Evolutionary conservation across 2,329 filamentous ascomycete species (phyloP), one percentile per base, ranked within the genome.

Genomic region (Stagonosporopsis tanaceti): DNA sequence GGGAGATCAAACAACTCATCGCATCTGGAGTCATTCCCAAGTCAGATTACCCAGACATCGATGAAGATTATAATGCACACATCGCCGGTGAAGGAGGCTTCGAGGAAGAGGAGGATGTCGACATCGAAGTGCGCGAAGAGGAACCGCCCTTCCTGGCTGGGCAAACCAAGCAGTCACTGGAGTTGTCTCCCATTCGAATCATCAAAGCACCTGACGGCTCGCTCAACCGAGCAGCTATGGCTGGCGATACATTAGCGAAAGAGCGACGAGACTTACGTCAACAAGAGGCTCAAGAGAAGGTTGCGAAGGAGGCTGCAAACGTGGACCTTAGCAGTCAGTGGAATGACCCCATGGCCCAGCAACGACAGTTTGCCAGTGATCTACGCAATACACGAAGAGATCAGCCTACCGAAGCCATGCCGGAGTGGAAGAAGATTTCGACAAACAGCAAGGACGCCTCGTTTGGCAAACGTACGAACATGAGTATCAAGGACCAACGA

Each of bases 131-230:
- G 28, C 87, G 89, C 65, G 95, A 99, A 61, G 95, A 99, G 68
- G 95, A 99, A 70, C 96, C 95, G 0, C 95, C 95, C 0, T 99
- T 99, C 81, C 78, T 99, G 61, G 91, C 92, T 15, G 95, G 95
- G 4, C 96, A 99, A 76, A 99, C 95, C 0, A 97, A 97, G 72
- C 93, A 97, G 73, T 97, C 93, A 9, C 82, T 99, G 8, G 95
- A 99, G 71, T 80, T 99, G 4, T 97, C 93, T 2, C 95, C 95
- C 0, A 99, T 99, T 60, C 86, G 96, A 63, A 93, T 99, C 22
- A 92, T 99, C 67, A 98, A 98, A 77, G 95, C 95, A 1, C 96
- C 95, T 0, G 95, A 99, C 76, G 95, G 95, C n/a, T 98, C 94
- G 4, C 88, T 99, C 77, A 99, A 99, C 74, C 86, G 95, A 70